These are phyloP conservation scores for Melampsora larici-populina DNA, from an alignment of 1,284 basidiomycete genomes.

Conservation along the genomic window DNA sequence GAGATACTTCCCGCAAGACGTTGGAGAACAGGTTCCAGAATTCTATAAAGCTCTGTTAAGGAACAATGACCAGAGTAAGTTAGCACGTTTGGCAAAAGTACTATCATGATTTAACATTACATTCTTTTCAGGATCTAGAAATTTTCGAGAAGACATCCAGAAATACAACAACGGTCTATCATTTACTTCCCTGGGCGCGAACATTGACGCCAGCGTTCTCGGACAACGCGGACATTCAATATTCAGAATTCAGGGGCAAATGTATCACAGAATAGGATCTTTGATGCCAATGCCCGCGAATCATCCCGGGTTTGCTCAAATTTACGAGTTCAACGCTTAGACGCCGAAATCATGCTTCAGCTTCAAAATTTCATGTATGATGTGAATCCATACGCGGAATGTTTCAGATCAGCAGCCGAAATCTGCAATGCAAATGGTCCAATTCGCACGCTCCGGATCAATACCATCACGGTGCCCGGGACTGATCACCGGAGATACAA, in stretches of 20 bases:
- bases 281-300: neutral
- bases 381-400: constrained; percentile 4
- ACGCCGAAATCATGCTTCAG: neutral
- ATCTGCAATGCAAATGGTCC: neutral
- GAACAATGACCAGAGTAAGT: too few species aligned
- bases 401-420: neutral
- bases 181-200: neutral
- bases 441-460: neutral
- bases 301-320: neutral
- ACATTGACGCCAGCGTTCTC: neutral
- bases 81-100: too few species aligned
- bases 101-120: too few species aligned
- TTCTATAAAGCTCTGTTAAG: too few species aligned
- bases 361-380: too few species aligned
- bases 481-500: too few species aligned
- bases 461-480: neutral
- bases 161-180: neutral
- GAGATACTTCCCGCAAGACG: too few species aligned
- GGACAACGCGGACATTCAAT: neutral
- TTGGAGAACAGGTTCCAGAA: too few species aligned
- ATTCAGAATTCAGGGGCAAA: neutral
- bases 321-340: neutral
- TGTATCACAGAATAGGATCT: neutral
- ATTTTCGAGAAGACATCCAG: too few species aligned
- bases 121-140: too few species aligned